A percentile compares a stretch with the other conserved stretches of the same genome.
Conservation (phyloP, 1,284 basidiomycete species). For the Anthracocystis walkeri region DNA sequence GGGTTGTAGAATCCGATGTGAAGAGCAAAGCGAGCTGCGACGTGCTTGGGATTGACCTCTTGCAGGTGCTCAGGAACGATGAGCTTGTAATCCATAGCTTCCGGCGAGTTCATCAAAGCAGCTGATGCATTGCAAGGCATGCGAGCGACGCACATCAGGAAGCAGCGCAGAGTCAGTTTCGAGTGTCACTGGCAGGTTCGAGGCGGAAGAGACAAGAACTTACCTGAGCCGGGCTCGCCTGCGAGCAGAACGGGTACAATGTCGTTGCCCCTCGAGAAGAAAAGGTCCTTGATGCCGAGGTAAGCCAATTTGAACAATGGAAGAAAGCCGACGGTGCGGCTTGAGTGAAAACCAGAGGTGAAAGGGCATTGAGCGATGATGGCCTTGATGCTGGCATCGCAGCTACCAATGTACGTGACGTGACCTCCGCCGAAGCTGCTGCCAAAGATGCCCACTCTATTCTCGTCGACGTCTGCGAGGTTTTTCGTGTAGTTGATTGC, state of each 20-base stretch:
- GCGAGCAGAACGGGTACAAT: conserved; percentile 40
- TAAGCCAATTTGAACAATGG: conserved; percentile 26
- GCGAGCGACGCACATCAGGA: too few relatives aligned
- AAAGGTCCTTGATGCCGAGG: conserved; percentile 37
- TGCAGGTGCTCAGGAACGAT: conserved; percentile 30
- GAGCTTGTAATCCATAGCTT: conserved; percentile 15
- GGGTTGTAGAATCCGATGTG: conserved; percentile 51
- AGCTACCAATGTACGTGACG: conserved; percentile 50
- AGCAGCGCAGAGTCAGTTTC: neutral
- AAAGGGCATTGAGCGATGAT: conserved; percentile 62
- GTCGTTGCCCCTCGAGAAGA: conserved; percentile 27
- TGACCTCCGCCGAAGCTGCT: conserved; percentile 60
- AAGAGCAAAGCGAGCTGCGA: conserved; percentile 55
- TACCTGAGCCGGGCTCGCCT: conserved; percentile 48
- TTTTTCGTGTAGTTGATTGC: conserved; percentile 36
- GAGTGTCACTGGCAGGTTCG: neutral
- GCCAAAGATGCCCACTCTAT: conserved; percentile 56
- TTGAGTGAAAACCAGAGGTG: conserved; percentile 48
- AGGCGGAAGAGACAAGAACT: conserved; percentile 9
- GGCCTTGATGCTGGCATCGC: conserved; percentile 45
- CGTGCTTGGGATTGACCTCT: conserved; percentile 10
- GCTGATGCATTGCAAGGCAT: conserved; percentile 12
- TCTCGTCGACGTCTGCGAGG: conserved; percentile 42
- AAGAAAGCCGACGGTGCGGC: conserved; percentile 24
- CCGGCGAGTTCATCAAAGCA: conserved; percentile 54